Percentiles rank a stretch among this genome's conserved stretches.
These are phyloP conservation scores for Microstroma glucosiphilum DNA, from an alignment of 1,284 basidiomycete species.

Conservation along the genomic window DNA sequence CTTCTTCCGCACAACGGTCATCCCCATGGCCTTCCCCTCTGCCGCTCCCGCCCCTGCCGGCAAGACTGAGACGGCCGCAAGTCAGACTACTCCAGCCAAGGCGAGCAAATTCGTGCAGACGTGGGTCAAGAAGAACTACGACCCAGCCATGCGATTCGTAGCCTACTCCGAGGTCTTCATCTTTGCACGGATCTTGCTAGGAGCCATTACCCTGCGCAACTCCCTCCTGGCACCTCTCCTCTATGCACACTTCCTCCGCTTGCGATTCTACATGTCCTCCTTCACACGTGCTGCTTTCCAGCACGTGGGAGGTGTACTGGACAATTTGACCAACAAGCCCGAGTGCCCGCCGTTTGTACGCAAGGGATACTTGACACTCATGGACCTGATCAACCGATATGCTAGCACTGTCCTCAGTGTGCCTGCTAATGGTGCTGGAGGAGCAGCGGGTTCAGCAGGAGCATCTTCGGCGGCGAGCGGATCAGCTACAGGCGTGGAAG, in stretches of 20 bases:
- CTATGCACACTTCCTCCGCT: slow-evolving; percentile 46
- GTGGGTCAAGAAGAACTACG: slow-evolving; percentile 51
- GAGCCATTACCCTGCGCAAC: slow-evolving; percentile 46
- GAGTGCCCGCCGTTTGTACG: slow-evolving; percentile 43
- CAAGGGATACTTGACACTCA: slow-evolving; percentile 43
- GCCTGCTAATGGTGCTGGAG: slow-evolving; percentile 4
- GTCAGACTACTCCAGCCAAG: slow-evolving; percentile 31
- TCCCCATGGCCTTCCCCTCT: slow-evolving; percentile 35
- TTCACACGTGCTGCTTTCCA: slow-evolving; percentile 48
- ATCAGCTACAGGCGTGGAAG: no score
- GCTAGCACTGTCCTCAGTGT: slow-evolving; percentile 44
- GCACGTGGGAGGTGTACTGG: slow-evolving; percentile 39
- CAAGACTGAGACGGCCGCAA: slow-evolving; percentile 12
- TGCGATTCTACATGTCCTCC: slow-evolving; percentile 49
- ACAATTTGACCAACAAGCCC: slow-evolving; percentile 35
- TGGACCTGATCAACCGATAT: slow-evolving; percentile 44
- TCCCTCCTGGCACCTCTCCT: slow-evolving; percentile 45
- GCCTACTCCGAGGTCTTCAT: slow-evolving; percentile 50
- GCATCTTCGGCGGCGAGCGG: no score
- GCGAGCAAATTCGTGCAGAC: slow-evolving; percentile 44
- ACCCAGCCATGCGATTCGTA: slow-evolving; percentile 51
- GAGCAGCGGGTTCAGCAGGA: no score
- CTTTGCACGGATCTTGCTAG: slow-evolving; percentile 45
- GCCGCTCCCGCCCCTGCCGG: slow-evolving; percentile 18
- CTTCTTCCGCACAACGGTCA: slow-evolving; percentile 40